Base-by-base conservation (phyloP, 1,139 yeast species). In the Kodamaea plutei region DNA sequence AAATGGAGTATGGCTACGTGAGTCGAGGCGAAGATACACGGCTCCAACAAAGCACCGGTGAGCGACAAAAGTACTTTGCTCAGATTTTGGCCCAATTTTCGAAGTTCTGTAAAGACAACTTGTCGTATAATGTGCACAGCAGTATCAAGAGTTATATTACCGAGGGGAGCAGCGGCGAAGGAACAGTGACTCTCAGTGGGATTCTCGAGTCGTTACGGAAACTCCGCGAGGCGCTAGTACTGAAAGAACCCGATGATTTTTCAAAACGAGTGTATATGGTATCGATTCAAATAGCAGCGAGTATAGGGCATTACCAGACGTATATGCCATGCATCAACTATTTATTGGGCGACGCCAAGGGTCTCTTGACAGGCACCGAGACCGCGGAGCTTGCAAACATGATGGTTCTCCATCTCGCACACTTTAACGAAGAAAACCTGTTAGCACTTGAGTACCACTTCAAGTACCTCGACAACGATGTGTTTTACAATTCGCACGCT, bases 1-100 rank as follows among this genome's bases (percentile, higher is more conserved):
- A n/a, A n/a, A n/a, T n/a, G n/a, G n/a, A n/a, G n/a, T n/a, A n/a
- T n/a, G 84, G 84, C 1, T 58, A 68, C 26, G 54, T 74, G 2
- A 76, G 84, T 40, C 56, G 84, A 31, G 84, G 84, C 1, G 82
- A 76, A 34, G 82, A 74, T 38, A 49, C 50, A 29, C 48, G 73
- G 25, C 54, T 78, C 16, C 77, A 71, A 38, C 43, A 57, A n/a
- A 71, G 70, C 41, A 50, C 51, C 9, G 35, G 40, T 5, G 73
- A 64, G 9, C 52, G 80, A 37, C 49, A 46, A 11, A 50, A 43
- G 19, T 69, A 56, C 36, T 76, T 69, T 43, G 47, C 48, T 3
- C 40, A 48, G 19, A 65, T 74, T 6, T 47, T 69, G 14, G 37
- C 37, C 9, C 44, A 50, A 5, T 66, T 66, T 34, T 44, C 53